Conservation (phyloP, 1,139 yeast species). For the Protomyces lactucae-debilis region DNA sequence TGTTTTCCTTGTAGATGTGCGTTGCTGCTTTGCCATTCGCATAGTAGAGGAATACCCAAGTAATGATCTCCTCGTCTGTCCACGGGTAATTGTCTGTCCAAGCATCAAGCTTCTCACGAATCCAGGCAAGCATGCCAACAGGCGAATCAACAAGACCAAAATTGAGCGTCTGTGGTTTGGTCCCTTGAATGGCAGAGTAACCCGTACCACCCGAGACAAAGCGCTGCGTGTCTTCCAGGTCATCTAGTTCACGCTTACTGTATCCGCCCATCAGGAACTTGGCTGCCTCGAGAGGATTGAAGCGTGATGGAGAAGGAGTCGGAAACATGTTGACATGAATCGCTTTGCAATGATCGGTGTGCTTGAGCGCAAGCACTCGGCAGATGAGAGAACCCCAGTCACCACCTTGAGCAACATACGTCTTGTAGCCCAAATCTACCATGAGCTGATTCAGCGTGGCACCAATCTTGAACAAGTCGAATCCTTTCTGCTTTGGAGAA, state of each 20-base stretch:
- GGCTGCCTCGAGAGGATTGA: conserved; percentile 16
- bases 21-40: conserved; percentile 15
- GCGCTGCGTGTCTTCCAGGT: conserved; percentile 1
- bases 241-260: not conserved
- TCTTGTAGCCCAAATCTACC: conserved; percentile 20
- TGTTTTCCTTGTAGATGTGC: conserved; percentile 23
- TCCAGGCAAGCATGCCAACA: conserved; percentile 28
- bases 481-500: conserved; percentile 16
- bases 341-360: conserved; percentile 16
- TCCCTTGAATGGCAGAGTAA: conserved; percentile 23
- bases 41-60: conserved; percentile 25
- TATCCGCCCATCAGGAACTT: conserved; percentile 19
- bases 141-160: conserved; percentile 22
- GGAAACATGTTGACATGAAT: conserved; percentile 25
- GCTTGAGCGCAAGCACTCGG: conserved; percentile 11
- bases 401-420: conserved; percentile 24
- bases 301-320: conserved; percentile 21
- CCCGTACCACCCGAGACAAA: conserved; percentile 13
- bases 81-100: conserved; percentile 21
- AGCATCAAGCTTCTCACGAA: conserved; percentile 17
- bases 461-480: conserved; percentile 16
- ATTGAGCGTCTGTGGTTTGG: conserved; percentile 25
- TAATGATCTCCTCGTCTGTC: conserved; percentile 20
- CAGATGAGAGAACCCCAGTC: conserved; percentile 25
- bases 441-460: conserved; percentile 23